Evolutionary conservation across 257 asterid species (phyloP).

Genomic region (Solanum dulcamara): DNA sequence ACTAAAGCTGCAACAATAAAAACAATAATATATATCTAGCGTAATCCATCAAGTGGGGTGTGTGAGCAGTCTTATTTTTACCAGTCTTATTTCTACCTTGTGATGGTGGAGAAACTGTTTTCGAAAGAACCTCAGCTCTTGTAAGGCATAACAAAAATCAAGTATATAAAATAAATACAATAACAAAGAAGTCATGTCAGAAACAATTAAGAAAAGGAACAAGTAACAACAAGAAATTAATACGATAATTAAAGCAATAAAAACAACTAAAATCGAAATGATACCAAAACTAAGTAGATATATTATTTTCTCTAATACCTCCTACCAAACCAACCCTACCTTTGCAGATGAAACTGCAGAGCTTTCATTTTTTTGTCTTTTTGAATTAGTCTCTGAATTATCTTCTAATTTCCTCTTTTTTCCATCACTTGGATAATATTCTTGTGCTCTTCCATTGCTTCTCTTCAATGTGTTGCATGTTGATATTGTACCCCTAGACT

Average conservation of each 20-base stretch:
- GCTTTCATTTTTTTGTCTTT: conserved; percentile 11
- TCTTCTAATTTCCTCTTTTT: conserved; percentile 14
- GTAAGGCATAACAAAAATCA: not conserved
- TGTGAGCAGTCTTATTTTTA: too few species aligned
- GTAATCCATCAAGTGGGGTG: not conserved
- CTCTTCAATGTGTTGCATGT: not conserved
- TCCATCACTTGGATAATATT: not conserved
- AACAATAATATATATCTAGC: too few species aligned
- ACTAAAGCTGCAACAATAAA: not conserved
- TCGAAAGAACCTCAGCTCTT: not conserved
- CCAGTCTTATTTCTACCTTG: rapidly evolving
- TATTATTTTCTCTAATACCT: not conserved
- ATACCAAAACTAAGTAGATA: not conserved
- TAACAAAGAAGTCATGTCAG: not conserved
- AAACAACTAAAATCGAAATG: not conserved
- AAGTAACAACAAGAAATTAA: not conserved
- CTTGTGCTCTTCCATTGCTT: conserved; percentile 6
- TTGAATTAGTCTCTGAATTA: not conserved
- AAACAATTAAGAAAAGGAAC: not conserved
- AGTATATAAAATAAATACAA: not conserved
- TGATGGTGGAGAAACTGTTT: not conserved
- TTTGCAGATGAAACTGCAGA: not conserved
- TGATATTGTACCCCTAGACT: conserved; percentile 2
- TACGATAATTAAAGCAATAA: not conserved
- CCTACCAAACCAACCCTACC: not conserved